Conservation (phyloP, 2,329 filamentous ascomycete species). For the Alternaria metachromatica region DNA sequence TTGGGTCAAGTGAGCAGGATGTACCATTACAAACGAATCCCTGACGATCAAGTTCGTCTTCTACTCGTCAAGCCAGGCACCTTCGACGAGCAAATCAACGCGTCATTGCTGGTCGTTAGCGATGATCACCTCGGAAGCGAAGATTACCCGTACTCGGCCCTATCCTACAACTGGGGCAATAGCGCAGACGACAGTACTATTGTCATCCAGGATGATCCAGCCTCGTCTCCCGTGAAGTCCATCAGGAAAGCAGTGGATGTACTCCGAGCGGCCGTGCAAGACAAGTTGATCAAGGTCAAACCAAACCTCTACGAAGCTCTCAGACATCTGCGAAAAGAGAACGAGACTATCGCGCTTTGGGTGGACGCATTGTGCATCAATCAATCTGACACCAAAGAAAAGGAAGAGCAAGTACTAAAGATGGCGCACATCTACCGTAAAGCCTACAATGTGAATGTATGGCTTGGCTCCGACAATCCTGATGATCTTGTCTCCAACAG, state of each 20-base stretch:
- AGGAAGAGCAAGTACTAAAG: background rate
- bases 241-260: background rate
- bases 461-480: background rate
- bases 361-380: background rate
- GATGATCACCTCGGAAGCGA: background rate
- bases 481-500: background rate
- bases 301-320: background rate
- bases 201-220: background rate
- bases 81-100: background rate
- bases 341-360: background rate
- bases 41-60: background rate
- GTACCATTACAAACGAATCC: background rate
- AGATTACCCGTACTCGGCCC: background rate
- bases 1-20: background rate
- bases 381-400: background rate
- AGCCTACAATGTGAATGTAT: background rate
- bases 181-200: background rate
- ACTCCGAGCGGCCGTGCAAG: background rate
- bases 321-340: background rate
- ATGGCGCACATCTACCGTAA: background rate
- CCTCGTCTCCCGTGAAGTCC: background rate
- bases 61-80: background rate
- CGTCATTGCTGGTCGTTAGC: background rate
- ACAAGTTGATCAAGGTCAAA: background rate
- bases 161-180: background rate